Conservation (phyloP, 768 basidiomycete genomes). For the Naganishia friedmannii region DNA sequence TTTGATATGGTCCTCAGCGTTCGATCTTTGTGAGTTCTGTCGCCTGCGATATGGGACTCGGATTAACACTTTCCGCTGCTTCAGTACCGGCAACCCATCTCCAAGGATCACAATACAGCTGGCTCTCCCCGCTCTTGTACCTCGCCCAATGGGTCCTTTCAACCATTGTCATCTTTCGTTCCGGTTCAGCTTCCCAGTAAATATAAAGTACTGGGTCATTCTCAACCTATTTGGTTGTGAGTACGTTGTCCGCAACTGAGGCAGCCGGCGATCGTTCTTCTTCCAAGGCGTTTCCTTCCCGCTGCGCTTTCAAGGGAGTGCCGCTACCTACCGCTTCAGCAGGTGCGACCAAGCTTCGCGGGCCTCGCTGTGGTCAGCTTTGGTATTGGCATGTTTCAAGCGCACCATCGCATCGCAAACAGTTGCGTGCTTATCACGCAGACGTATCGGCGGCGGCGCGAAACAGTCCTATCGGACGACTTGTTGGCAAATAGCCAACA, state of each 20-base stretch:
- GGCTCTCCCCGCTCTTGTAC: conserved; percentile 51
- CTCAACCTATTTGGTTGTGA: conserved; percentile 41
- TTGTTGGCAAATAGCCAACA: conserved; percentile 40
- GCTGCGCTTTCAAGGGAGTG: conserved; percentile 42
- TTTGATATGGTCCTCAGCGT: not conserved
- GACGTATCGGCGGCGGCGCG: conserved; percentile 27
- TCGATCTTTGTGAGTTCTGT: not conserved
- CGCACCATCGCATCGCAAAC: conserved; percentile 58
- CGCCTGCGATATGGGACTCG: not conserved
- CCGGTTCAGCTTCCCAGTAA: conserved; percentile 46
- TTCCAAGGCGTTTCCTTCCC: conserved; percentile 50
- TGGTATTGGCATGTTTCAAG: conserved; percentile 58
- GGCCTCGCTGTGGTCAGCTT: conserved; percentile 55
- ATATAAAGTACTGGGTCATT: conserved; percentile 49
- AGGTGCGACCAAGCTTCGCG: conserved; percentile 54
- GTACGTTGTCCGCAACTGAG: not conserved
- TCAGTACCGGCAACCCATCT: conserved; percentile 47
- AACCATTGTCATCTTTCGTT: conserved; percentile 42
- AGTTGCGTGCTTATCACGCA: conserved; percentile 57
- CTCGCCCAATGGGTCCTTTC: conserved; percentile 41
- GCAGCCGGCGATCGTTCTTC: conserved; percentile 36
- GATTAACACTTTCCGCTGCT: conserved; percentile 40
- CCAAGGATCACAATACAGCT: conserved; percentile 55
- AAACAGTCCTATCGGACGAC: conserved; percentile 40
- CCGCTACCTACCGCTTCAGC: conserved; percentile 52